These are phyloP conservation scores for Euphrasia arctica DNA, from an alignment of 305 asterid species.

Conservation along the genomic window DNA sequence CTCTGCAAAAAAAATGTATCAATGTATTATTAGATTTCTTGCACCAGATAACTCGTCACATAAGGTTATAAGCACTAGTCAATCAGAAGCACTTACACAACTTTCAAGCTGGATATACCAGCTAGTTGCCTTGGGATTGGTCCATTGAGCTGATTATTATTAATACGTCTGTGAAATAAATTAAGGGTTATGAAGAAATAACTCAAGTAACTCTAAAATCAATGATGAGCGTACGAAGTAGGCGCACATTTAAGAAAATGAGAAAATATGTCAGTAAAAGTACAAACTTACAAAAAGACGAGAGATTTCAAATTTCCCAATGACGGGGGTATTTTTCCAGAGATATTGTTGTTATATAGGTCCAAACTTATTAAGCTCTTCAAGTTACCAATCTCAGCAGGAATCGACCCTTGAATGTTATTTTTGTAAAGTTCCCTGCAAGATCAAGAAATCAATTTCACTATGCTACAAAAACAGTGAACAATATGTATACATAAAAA, in stretches of 20 bases:
- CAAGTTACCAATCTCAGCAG: slow-evolving; percentile 83
- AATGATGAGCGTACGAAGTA: neutral
- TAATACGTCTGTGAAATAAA: slow-evolving; percentile 64
- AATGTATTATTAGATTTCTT: slow-evolving; percentile 12
- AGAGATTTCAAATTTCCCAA: slow-evolving; percentile 79
- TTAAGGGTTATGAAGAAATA: slow-evolving; percentile 18
- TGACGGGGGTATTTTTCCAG: slow-evolving; percentile 70
- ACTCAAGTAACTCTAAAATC: slow-evolving; percentile 5
- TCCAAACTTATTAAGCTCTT: slow-evolving; percentile 92
- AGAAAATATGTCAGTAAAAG: slow-evolving; percentile 5
- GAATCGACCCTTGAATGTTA: slow-evolving; percentile 75
- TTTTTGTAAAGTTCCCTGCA: slow-evolving; percentile 91
- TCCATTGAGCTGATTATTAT: slow-evolving; percentile 72
- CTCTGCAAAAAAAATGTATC: slow-evolving; percentile 48
- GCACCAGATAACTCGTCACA: slow-evolving; percentile 11
- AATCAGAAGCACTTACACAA: slow-evolving; percentile 63
- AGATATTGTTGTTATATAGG: slow-evolving; percentile 80
- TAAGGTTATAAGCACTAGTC: slow-evolving; percentile 2
- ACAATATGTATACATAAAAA: neutral
- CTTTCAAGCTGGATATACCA: slow-evolving; percentile 70
- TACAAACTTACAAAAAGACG: slow-evolving; percentile 71
- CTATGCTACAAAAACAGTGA: slow-evolving; percentile 11
- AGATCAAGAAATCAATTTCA: slow-evolving; percentile 18
- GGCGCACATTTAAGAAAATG: neutral
- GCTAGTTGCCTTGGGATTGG: slow-evolving; percentile 69